These are phyloP conservation scores for Pholiota adiposa DNA, from an alignment of 1,284 basidiomycete genomes.

Conservation along the genomic window DNA sequence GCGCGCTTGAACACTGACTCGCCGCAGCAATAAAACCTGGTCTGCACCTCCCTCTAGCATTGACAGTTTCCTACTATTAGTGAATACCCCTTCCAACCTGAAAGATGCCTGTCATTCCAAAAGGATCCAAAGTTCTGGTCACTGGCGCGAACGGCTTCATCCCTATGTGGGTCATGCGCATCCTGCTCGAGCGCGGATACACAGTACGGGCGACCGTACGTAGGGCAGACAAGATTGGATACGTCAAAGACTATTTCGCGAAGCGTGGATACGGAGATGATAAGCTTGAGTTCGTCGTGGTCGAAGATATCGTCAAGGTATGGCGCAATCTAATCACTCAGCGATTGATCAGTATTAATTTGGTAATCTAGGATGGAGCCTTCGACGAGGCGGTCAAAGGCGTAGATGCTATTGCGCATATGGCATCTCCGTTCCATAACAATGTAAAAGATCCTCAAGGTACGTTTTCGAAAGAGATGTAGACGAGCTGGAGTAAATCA, in stretches of 20 bases:
- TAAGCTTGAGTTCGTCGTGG: constrained; percentile 17
- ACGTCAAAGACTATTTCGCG: constrained; percentile 42
- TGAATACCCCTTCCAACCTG: too few relatives aligned
- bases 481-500: too few relatives aligned
- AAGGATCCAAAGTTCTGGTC: constrained; percentile 37
- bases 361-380: constrained; percentile 47
- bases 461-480: not conserved
- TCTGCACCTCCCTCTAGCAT: too few relatives aligned
- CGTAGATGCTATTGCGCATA: constrained; percentile 65
- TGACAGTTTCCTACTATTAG: too few relatives aligned
- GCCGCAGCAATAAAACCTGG: too few relatives aligned
- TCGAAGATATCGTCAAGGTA: constrained; percentile 20
- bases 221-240: constrained; percentile 39
- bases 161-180: constrained; percentile 39
- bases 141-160: constrained; percentile 46
- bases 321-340: not conserved
- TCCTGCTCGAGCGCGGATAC: constrained; percentile 45
- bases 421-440: constrained; percentile 53
- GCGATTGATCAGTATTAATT: not conserved
- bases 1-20: too few relatives aligned
- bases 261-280: constrained; percentile 12
- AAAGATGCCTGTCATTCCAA: constrained; percentile 1
- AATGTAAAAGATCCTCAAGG: constrained; percentile 34
- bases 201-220: constrained; percentile 46
- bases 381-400: constrained; percentile 75